A percentile compares a stretch with the other conserved stretches of the same genome.
These are phyloP conservation scores for Begonia peltatifolia DNA, from an alignment of 306 rosid genomes.

Conservation along the genomic window DNA sequence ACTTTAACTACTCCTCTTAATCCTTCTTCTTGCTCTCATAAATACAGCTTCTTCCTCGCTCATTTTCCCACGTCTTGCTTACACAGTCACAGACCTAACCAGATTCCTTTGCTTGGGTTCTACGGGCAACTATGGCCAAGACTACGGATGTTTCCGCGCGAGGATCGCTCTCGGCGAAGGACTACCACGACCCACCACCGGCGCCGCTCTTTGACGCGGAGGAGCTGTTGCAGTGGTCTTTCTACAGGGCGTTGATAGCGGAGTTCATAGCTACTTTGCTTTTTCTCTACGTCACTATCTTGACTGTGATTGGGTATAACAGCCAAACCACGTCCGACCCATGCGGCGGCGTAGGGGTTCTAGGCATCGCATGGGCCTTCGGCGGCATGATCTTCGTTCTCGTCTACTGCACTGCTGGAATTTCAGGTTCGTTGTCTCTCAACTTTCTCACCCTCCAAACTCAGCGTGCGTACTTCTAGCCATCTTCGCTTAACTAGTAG, in stretches of 20 bases:
- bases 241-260: slow-evolving; percentile 85
- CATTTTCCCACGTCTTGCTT: not conserved
- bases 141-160: slow-evolving; percentile 47
- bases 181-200: slow-evolving; percentile 92
- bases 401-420: slow-evolving; percentile 97
- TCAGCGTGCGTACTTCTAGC: too few relatives aligned
- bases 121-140: slow-evolving; percentile 29
- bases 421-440: slow-evolving; percentile 42
- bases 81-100: too few relatives aligned
- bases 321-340: slow-evolving; percentile 22
- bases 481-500: not conserved
- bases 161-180: slow-evolving; percentile 56
- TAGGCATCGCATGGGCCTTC: slow-evolving; percentile 91
- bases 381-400: slow-evolving; percentile 98
- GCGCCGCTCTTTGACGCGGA: slow-evolving; percentile 46
- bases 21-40: too few relatives aligned
- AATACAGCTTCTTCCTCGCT: not conserved
- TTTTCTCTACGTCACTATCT: slow-evolving; percentile 69
- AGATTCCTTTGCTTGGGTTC: too few relatives aligned
- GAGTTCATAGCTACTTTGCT: slow-evolving; percentile 88
- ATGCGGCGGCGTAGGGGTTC: slow-evolving; percentile 70
- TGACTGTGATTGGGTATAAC: slow-evolving; percentile 77
- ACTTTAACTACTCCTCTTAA: too few relatives aligned
- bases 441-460: slow-evolving; percentile 2
- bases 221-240: slow-evolving; percentile 75